Conservation (phyloP, 257 asterid species). For the Solanum pennellii region DNA sequence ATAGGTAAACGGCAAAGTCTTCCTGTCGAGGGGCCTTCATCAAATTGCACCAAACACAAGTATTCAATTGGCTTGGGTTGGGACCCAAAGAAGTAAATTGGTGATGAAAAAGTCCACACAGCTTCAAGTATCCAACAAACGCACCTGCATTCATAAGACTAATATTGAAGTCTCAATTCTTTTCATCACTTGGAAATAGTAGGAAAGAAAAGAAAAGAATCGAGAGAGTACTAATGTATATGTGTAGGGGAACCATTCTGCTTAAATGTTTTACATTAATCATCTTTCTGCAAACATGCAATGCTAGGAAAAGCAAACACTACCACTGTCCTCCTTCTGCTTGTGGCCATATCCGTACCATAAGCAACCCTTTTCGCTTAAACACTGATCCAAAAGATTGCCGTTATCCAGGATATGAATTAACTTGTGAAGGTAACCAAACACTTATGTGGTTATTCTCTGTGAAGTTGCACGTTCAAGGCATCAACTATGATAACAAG, state of each 20-base stretch:
- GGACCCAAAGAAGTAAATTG: not conserved
- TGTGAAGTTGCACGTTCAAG: not conserved
- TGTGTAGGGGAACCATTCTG: not conserved
- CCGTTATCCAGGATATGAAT: not conserved
- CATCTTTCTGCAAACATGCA: not conserved
- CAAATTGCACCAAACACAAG: not conserved
- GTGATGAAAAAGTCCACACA: not conserved
- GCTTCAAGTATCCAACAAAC: not conserved
- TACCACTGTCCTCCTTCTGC: not conserved
- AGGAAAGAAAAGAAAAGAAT: too few species aligned
- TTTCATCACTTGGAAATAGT: not conserved
- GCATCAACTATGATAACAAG: not conserved
- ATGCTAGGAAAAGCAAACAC: not conserved
- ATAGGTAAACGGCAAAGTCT: not conserved
- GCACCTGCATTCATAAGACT: not conserved
- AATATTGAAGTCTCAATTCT: not conserved
- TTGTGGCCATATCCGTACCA: not conserved
- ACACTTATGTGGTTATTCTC: not conserved
- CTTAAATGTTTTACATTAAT: not conserved
- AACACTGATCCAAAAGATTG: not conserved
- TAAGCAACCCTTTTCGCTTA: not conserved
- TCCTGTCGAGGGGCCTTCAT: not conserved
- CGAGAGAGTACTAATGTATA: not conserved
- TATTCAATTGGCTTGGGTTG: not conserved
- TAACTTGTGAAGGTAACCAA: not conserved